Conservation (phyloP, 225 moss, liverwort and hornwort genomes). For the Marchantia paleacea region DNA sequence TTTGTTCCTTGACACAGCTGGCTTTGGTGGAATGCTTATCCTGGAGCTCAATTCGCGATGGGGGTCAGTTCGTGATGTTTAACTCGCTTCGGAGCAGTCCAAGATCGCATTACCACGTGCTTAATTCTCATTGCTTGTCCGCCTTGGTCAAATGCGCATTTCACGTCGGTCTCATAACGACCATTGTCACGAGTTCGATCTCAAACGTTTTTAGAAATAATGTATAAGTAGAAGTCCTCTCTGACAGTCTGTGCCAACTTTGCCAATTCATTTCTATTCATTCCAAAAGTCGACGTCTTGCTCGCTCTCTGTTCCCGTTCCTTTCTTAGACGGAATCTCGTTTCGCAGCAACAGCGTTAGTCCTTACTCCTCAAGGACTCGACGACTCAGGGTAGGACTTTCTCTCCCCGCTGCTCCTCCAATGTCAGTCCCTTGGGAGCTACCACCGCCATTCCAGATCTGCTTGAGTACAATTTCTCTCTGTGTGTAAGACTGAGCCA, state of each 20-base stretch:
- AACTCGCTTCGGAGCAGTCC: not conserved
- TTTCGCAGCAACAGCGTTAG: not conserved
- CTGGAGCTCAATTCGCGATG: slow-evolving; percentile 1
- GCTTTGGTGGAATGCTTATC: slow-evolving; percentile 4
- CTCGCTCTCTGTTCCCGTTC: not conserved
- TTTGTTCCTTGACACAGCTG: not conserved
- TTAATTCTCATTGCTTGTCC: not conserved
- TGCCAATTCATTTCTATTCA: not conserved
- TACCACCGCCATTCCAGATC: not conserved
- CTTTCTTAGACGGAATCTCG: not conserved
- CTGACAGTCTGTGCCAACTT: slow-evolving; percentile 3
- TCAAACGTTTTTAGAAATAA: not conserved
- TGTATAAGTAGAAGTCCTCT: not conserved
- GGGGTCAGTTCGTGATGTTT: not conserved
- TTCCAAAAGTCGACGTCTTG: not conserved
- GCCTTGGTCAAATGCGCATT: not conserved
- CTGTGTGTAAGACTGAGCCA: no score
- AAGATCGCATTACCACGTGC: not conserved
- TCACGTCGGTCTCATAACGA: not conserved
- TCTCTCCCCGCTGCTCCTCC: not conserved
- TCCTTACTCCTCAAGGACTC: not conserved
- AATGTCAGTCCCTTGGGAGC: not conserved
- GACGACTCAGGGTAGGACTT: not conserved
- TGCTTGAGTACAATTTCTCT: no score
- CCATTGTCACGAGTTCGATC: not conserved